Conservation (phyloP, 176 grass and related monocot species). For the Rhipidocladum racemiflorum region DNA sequence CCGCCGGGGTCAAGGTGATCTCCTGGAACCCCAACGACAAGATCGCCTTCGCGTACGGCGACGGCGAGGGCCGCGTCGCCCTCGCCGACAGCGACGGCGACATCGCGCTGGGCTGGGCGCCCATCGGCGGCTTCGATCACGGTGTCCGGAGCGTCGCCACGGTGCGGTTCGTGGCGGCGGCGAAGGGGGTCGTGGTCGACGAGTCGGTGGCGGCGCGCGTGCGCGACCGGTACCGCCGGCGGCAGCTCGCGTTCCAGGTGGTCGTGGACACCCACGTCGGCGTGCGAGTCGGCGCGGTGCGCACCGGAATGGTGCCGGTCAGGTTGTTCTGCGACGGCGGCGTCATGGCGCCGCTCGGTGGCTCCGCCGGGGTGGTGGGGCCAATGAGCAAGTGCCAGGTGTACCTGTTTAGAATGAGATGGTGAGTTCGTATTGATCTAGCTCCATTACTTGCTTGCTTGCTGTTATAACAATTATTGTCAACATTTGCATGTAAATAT, state of each 20-base stretch:
- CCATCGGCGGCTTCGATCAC: constrained; percentile 50
- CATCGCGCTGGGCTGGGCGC: constrained; percentile 50
- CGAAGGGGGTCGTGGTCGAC: constrained; percentile 67
- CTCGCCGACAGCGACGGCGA: constrained; percentile 63
- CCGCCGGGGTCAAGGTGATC: constrained; percentile 31
- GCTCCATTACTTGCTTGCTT: neutral
- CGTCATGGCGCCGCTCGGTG: constrained; percentile 51
- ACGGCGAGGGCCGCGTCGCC: constrained; percentile 46
- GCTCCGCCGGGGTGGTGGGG: neutral
- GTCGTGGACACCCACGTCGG: constrained; percentile 60
- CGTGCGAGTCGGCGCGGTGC: constrained; percentile 33
- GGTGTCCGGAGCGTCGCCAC: constrained; percentile 35
- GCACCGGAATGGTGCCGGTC: constrained; percentile 61
- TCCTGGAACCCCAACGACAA: constrained; percentile 71
- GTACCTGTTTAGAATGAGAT: constrained; percentile 72
- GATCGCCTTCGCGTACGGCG: constrained; percentile 59
- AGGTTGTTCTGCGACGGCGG: constrained; percentile 52
- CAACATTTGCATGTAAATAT: neutral
- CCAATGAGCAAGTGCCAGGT: constrained; percentile 65
- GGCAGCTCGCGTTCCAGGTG: constrained; percentile 52
- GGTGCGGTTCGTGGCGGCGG: constrained; percentile 37
- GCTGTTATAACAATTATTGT: neutral
- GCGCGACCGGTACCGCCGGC: constrained; percentile 43
- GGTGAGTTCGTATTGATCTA: constrained; percentile 43
- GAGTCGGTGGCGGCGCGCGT: constrained; percentile 63